Evolutionary conservation across 2,329 filamentous ascomycete species (phyloP), one percentile per base, ranked within the genome.

Genomic region (Penicillium sp.): DNA sequence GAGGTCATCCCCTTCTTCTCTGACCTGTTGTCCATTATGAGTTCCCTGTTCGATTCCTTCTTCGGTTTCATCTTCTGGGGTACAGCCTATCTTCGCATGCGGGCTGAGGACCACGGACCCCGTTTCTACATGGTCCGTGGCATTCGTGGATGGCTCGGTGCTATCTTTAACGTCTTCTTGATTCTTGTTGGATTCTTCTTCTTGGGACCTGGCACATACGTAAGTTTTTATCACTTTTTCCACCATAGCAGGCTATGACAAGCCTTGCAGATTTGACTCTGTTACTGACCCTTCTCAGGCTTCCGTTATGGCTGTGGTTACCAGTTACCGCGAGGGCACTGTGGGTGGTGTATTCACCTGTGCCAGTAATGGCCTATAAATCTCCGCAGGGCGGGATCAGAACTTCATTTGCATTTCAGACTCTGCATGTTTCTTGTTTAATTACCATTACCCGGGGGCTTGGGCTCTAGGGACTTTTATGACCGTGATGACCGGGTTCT

Each of bases 1-100:
- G 89, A 96, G 71, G 87, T 96, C 43, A 96, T 97, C 66, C 92
- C 92, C 0, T 96, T 96, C 81, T 96, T 97, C 77, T 88, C 86
- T 8, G 91, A 91, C 56, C 77, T 82, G 60, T 73, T 83, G 14
- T 76, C 77, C 4, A 74, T 81, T 48, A 80, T 80, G 78, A 80
- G 77, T 54, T 90, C 90, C 4, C 82, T 96, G 1, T 96, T 96
- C 68, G 91, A 96, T 75, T 93, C 89, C 1, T 78, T 79, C 62
- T 79, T 79, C 66, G 92, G 92, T 22, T 97, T 96, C 79, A 96
- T 96, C 68, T 97, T 96, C 79, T 97, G 76, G 76, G 76, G 75
- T 14, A 70, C 75, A 2, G 76, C 76, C 2, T 79, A 78, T 62
- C 59, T 78, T 36, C 70, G 75, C 32, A 77, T 79, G 75, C 66